Base-by-base conservation (phyloP, 129 eudicot species). In the Tanacetum coccineum region DNA sequence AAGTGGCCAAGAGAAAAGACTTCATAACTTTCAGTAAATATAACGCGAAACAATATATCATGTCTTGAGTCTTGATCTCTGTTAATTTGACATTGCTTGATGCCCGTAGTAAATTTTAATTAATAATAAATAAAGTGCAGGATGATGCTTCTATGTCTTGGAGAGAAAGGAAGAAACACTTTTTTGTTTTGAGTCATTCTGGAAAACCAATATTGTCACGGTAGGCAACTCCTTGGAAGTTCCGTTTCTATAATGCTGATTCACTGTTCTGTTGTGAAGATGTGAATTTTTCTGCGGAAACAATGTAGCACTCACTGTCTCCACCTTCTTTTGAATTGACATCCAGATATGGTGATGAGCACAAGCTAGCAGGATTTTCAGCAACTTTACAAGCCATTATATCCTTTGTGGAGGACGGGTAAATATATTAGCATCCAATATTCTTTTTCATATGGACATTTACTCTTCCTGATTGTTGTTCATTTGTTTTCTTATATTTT, bases 331-430 rank as follows among this genome's bases (percentile, higher is more conserved):
- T 58, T 52, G 50, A 66, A 25, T 50, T 62, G 48, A 60, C 45
- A 73, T 65, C 21, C 72, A 93, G 99, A 82, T 86, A 93, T 64
- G 99, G 99, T 63, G 99, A 89, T 73, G 99, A 86, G 60, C 90
- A 89, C 80, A 93, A 83, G 78, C 84, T 93, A 69, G 99, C 99
- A 48, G 99, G 99, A 40, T 93, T 93, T 81, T 93, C 99, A 22
- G 99, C 99, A 67, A 93, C 99, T 67, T 81, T 93, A 87, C 99
- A 93, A 87, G 99, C 99, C 54, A 93, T 93, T 67, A 89, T 93
- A 68, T 93, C 99, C 73, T 93, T 89, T 71, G 96, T 93, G 49
- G 99, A 93, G 79, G 81, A 93, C 55, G 99, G 99, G 99, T 93
- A 78, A 49, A 76, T 77, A 71, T 32, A 21, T 73, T 75, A 62